A percentile compares a stretch with the other conserved stretches of the same genome.
Evolutionary conservation across 352 stramenopile genomes (phyloP).

Genomic region (Globisporangium rhizosaccharum): DNA sequence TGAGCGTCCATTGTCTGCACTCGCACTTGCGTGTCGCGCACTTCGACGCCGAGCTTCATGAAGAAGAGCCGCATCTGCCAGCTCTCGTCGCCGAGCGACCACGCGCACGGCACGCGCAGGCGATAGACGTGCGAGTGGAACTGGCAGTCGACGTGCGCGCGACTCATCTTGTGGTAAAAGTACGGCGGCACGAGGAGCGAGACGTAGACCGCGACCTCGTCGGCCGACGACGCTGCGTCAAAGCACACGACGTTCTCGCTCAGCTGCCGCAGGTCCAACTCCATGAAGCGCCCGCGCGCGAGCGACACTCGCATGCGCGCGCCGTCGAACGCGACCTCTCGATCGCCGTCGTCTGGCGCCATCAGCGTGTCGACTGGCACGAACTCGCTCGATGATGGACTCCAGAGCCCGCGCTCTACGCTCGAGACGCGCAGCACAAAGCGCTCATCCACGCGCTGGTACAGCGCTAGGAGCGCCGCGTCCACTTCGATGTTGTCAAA

Average conservation of each 20-base stretch:
- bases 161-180: slow-evolving; percentile 25
- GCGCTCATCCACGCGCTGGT: slow-evolving; percentile 1
- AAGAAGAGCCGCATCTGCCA: slow-evolving; percentile 48
- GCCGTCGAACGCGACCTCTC: slow-evolving; percentile 5
- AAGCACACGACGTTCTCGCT: slow-evolving; percentile 39
- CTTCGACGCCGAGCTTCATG: slow-evolving; percentile 37
- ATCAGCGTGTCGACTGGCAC: slow-evolving; percentile 3
- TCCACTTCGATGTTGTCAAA: slow-evolving; percentile 43
- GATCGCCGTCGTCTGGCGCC: slow-evolving; percentile 14
- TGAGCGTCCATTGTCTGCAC: neutral
- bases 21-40: slow-evolving; percentile 37
- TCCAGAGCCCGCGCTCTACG: slow-evolving; percentile 12
- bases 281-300: slow-evolving; percentile 17
- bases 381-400: slow-evolving; percentile 3
- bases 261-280: slow-evolving; percentile 45
- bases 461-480: slow-evolving; percentile 2
- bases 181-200: slow-evolving; percentile 33
- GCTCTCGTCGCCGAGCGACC: slow-evolving; percentile 8
- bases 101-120: neutral
- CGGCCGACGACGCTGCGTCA: slow-evolving; percentile 21
- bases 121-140: slow-evolving; percentile 34
- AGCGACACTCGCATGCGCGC: slow-evolving; percentile 15
- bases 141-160: slow-evolving; percentile 29
- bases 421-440: neutral
- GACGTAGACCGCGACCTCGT: slow-evolving; percentile 24